Evolutionary conservation across 129 eudicot genomes (phyloP).

Genomic region (Flaveria sonorensis): DNA sequence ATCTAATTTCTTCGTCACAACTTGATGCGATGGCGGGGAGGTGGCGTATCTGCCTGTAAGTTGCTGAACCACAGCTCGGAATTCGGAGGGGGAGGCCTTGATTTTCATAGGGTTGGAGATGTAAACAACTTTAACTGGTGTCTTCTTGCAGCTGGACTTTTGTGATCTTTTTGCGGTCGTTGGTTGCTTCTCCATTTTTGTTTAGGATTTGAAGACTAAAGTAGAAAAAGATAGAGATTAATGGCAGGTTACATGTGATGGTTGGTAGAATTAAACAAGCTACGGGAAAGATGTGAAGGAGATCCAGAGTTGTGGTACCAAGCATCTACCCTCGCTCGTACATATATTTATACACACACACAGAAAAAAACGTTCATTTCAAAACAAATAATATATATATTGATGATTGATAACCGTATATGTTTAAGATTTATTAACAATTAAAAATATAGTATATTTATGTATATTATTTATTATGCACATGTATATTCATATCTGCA

Average conservation of each 20-base stretch:
- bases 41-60: slow-evolving; percentile 64
- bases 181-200: slow-evolving; percentile 51
- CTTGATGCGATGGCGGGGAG: slow-evolving; percentile 5
- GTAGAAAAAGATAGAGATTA: background rate
- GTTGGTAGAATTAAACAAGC: background rate
- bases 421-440: too few relatives aligned
- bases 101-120: slow-evolving; percentile 81
- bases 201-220: slow-evolving; percentile 5
- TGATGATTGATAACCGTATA: too few relatives aligned
- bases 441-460: too few relatives aligned
- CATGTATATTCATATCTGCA: too few relatives aligned
- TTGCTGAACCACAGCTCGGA: slow-evolving; percentile 69
- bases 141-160: slow-evolving; percentile 34
- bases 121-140: slow-evolving; percentile 63
- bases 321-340: background rate
- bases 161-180: slow-evolving; percentile 21
- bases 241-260: slow-evolving; percentile 23
- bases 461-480: too few relatives aligned
- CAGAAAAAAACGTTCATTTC: too few relatives aligned
- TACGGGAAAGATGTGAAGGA: slow-evolving; percentile 12
- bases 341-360: too few relatives aligned
- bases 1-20: background rate
- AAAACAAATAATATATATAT: too few relatives aligned
- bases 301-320: slow-evolving; percentile 27
- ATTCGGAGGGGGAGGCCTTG: slow-evolving; percentile 64